phyloP scores from a whole-genome alignment of 2,329 filamentous ascomycete species.

The Fusarium palustre region DNA sequence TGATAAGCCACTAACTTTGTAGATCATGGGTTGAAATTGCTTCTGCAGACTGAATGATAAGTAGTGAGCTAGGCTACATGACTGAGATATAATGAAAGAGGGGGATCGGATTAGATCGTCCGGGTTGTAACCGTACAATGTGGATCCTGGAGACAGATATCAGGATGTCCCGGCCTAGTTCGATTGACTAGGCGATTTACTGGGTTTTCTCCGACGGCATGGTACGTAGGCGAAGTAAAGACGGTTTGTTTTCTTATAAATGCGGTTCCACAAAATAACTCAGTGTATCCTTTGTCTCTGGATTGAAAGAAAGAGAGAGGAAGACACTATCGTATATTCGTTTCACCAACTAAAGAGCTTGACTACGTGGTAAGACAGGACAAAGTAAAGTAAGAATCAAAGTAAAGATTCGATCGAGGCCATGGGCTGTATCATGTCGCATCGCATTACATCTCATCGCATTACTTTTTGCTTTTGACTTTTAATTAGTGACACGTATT shows the following conservation, averaged over 20 bases:
- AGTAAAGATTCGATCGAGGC: not conserved
- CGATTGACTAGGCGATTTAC: not conserved
- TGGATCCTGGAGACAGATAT: not conserved
- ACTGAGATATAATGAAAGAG: not conserved
- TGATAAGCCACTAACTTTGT: constrained; percentile 22
- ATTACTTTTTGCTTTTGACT: constrained; percentile 1
- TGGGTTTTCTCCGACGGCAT: constrained; percentile 26
- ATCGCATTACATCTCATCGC: not conserved
- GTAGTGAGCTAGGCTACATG: not conserved
- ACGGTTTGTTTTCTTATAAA: not conserved
- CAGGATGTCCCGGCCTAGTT: constrained; percentile 6
- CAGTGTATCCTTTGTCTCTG: constrained; percentile 3
- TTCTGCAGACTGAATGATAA: not conserved
- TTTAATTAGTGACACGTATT: constrained; percentile 5
- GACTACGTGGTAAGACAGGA: not conserved
- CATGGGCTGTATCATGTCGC: not conserved
- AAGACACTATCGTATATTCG: not conserved
- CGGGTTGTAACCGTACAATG: not conserved
- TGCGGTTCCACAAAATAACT: constrained; percentile 13
- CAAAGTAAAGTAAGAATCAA: not conserved
- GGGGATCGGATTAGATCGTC: constrained; percentile 12
- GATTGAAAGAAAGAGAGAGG: not conserved
- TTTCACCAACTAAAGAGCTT: not conserved
- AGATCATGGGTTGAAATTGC: constrained; percentile 15
- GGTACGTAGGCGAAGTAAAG: constrained; percentile 3